Conservation (phyloP, 371 early-diverging fungal genomes). For the Mucor sp. region DNA sequence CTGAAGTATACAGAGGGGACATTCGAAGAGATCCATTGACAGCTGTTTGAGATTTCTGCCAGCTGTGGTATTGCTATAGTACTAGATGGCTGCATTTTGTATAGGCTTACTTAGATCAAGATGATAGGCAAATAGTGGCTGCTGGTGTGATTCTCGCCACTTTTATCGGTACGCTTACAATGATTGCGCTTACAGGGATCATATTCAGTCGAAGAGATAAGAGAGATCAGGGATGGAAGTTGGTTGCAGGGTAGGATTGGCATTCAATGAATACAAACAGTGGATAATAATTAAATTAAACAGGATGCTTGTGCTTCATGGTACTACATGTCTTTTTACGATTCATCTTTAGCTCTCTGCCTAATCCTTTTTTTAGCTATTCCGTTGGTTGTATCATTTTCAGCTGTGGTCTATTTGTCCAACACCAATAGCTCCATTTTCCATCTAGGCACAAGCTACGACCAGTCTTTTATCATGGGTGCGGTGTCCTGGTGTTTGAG, state of each 20-base stretch:
- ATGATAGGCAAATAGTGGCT: slow-evolving; percentile 27
- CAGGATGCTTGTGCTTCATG: slow-evolving; percentile 36
- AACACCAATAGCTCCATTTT: slow-evolving; percentile 20
- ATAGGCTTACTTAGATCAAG: background rate
- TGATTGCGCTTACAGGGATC: slow-evolving; percentile 28
- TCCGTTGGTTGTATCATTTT: slow-evolving; percentile 30
- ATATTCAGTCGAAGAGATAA: slow-evolving; percentile 32
- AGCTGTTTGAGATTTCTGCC: slow-evolving; percentile 22
- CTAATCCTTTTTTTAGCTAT: slow-evolving; percentile 20
- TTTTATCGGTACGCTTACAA: slow-evolving; percentile 28
- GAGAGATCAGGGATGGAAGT: slow-evolving; percentile 35
- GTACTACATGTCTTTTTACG: slow-evolving; percentile 12
- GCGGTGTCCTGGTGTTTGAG: slow-evolving; percentile 27
- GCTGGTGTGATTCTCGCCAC: slow-evolving; percentile 32
- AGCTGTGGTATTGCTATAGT: slow-evolving; percentile 13
- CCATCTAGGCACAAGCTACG: slow-evolving; percentile 25
- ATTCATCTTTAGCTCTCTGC: background rate
- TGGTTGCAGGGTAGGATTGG: slow-evolving; percentile 27
- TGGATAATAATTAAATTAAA: background rate
- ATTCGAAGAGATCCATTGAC: background rate
- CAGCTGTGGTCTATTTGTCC: slow-evolving; percentile 24
- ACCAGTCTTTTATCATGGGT: slow-evolving; percentile 26
- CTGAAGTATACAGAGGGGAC: background rate
- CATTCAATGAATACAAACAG: background rate
- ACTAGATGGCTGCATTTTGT: background rate